Evolutionary conservation across 805 yeast genomes (phyloP).

Genomic region (Starmerella roubikii): DNA sequence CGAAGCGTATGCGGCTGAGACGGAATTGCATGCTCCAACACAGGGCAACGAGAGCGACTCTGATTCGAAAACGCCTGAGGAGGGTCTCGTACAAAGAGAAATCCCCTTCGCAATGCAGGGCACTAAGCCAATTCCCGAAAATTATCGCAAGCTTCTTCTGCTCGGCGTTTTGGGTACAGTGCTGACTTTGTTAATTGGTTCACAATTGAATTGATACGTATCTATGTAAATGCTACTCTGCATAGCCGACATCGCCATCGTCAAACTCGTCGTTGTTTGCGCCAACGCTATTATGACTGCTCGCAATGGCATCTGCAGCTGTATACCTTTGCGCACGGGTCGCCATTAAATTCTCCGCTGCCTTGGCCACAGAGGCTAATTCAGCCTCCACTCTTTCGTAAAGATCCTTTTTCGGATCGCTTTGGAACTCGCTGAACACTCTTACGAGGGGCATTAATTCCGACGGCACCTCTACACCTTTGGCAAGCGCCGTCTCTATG

Average conservation of each 20-base stretch:
- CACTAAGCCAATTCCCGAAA: no score
- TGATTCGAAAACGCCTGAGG: no score
- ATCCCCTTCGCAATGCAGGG: no score
- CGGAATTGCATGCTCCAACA: no score
- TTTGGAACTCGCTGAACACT: neutral
- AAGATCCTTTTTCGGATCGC: neutral
- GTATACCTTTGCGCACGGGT: neutral
- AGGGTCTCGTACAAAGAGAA: no score
- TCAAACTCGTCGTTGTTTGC: neutral
- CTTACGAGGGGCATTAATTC: neutral
- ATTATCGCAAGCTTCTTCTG: no score
- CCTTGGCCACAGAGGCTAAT: neutral
- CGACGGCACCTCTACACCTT: neutral
- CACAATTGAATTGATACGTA: no score
- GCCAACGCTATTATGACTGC: neutral
- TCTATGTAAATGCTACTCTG: no score
- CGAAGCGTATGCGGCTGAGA: neutral
- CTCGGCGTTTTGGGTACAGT: no score
- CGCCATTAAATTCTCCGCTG: neutral
- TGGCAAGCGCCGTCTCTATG: conserved; percentile 20
- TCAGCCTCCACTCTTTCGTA: neutral
- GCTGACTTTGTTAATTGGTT: no score
- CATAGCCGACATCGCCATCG: neutral
- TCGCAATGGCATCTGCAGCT: neutral
- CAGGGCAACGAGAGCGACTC: no score